Percentiles rank a stretch among this genome's conserved stretches.
These are phyloP conservation scores for Fusarium sp. DNA, from an alignment of 2,329 filamentous ascomycete genomes.

Conservation along the genomic window DNA sequence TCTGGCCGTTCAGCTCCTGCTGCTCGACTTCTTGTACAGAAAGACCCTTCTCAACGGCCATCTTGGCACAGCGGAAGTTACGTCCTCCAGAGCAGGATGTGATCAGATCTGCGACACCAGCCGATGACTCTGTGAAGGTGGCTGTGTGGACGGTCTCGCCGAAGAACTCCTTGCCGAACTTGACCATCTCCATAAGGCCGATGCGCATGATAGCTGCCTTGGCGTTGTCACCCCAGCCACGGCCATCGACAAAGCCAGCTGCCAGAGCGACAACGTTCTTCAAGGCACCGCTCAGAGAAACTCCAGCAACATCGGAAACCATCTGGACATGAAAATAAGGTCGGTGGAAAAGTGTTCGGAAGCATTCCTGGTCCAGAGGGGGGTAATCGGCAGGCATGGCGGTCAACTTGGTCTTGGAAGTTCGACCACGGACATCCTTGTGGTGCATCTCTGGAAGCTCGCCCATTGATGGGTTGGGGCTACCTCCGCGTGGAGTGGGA, in stretches of 20 bases:
- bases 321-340: slow-evolving; percentile 98
- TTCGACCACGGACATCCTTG: slow-evolving; percentile 75
- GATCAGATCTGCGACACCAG: slow-evolving; percentile 94
- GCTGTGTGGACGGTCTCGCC: slow-evolving; percentile 80
- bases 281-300: slow-evolving; percentile 91
- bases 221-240: slow-evolving; percentile 98
- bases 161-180: slow-evolving; percentile 95
- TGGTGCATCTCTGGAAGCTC: slow-evolving; percentile 71
- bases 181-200: slow-evolving; percentile 94
- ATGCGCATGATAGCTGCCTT: slow-evolving; percentile 99
- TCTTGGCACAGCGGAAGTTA: slow-evolving; percentile 94
- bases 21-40: slow-evolving; percentile 89
- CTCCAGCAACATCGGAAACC: slow-evolving; percentile 94
- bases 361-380: slow-evolving; percentile 84
- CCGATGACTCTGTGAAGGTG: slow-evolving; percentile 97
- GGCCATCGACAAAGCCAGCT: slow-evolving; percentile 93
- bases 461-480: slow-evolving; percentile 63
- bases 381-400: slow-evolving; percentile 86
- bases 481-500: slow-evolving; percentile 65
- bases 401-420: slow-evolving; percentile 77
- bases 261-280: slow-evolving; percentile 98
- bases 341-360: slow-evolving; percentile 90
- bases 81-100: slow-evolving; percentile 92
- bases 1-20: slow-evolving; percentile 94
- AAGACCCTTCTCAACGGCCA: slow-evolving; percentile 83